phyloP scores from a whole-genome alignment of 2,329 filamentous ascomycete species.

The Chlorencoelia australis region DNA sequence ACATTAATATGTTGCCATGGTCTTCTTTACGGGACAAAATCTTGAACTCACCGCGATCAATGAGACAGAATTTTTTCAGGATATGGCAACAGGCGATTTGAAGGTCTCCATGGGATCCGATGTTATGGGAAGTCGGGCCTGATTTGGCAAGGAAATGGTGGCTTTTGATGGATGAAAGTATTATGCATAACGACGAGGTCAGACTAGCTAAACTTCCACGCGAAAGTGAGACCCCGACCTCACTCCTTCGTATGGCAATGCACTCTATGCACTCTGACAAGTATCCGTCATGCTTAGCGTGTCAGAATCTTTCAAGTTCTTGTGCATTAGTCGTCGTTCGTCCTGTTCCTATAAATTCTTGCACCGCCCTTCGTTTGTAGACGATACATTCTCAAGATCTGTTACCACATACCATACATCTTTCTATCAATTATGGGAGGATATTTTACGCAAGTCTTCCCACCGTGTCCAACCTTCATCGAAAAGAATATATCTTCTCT shows the following conservation, averaged over 20 bases:
- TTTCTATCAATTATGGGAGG: too few species aligned
- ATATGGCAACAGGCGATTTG: slow-evolving; percentile 14
- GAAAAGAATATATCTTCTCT: slow-evolving; percentile 31
- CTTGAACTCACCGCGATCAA: slow-evolving; percentile 14
- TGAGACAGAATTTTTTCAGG: slow-evolving; percentile 12
- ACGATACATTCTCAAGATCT: not conserved
- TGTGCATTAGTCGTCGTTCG: not conserved
- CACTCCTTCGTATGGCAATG: not conserved
- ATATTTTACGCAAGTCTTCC: slow-evolving; percentile 1
- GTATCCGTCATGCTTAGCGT: not conserved
- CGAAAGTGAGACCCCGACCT: not conserved
- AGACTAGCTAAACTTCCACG: too few species aligned
- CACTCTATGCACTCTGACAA: slow-evolving; percentile 2
- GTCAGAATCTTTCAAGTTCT: not conserved
- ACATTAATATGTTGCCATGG: slow-evolving; percentile 17
- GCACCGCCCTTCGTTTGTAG: not conserved
- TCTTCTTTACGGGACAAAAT: slow-evolving; percentile 13
- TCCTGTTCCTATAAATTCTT: not conserved
- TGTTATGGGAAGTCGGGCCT: slow-evolving; percentile 24
- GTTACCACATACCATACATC: not conserved
- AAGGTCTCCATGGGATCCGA: slow-evolving; percentile 26
- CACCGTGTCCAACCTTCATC: slow-evolving; percentile 24
- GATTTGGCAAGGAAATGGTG: slow-evolving; percentile 24
- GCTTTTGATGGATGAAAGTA: slow-evolving; percentile 21
- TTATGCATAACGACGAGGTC: slow-evolving; percentile 9